Conservation (phyloP, 305 asterid genomes). For the Ruellia speciosa region DNA sequence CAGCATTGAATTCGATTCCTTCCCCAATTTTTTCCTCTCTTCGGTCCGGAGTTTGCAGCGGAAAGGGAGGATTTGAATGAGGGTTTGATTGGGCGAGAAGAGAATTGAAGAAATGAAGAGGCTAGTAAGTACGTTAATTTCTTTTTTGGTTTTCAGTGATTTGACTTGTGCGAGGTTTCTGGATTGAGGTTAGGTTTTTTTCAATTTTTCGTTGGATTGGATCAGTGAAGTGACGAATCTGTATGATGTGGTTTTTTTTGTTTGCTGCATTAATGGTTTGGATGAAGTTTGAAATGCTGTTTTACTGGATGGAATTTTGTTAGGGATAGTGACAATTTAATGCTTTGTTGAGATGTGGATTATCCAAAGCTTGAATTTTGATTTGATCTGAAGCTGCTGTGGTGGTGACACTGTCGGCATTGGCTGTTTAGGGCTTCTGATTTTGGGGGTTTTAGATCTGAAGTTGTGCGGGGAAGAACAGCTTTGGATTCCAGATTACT, state of each 20-base stretch:
- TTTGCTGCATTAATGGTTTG: not conserved
- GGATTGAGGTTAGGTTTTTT: conserved; percentile 13
- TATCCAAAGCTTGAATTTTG: conserved; percentile 17
- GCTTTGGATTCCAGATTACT: conserved; percentile 12
- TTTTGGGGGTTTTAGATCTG: conserved; percentile 36
- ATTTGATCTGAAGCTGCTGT: conserved; percentile 21
- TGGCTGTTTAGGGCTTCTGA: conserved; percentile 19
- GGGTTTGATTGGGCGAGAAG: conserved; percentile 27
- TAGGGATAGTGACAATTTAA: conserved; percentile 5
- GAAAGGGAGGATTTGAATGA: conserved; percentile 40
- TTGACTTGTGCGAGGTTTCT: conserved; percentile 6
- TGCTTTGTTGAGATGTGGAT: conserved; percentile 9
- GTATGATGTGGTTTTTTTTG: not conserved
- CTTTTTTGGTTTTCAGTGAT: conserved; percentile 19
- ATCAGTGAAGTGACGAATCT: conserved; percentile 17
- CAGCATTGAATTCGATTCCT: conserved; percentile 35
- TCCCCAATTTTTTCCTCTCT: conserved; percentile 24
- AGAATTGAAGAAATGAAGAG: conserved; percentile 47
- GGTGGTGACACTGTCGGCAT: conserved; percentile 27
- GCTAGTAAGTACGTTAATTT: conserved; percentile 94
- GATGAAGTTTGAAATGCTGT: conserved; percentile 8
- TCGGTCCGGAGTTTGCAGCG: conserved; percentile 20
- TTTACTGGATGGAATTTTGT: not conserved
- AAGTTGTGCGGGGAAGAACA: not conserved
- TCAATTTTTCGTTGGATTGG: conserved; percentile 6